Evolutionary conservation across 176 grass and related monocot genomes (phyloP), one percentile per base, ranked within the genome.

Genomic region (Tillandsia leiboldiana): DNA sequence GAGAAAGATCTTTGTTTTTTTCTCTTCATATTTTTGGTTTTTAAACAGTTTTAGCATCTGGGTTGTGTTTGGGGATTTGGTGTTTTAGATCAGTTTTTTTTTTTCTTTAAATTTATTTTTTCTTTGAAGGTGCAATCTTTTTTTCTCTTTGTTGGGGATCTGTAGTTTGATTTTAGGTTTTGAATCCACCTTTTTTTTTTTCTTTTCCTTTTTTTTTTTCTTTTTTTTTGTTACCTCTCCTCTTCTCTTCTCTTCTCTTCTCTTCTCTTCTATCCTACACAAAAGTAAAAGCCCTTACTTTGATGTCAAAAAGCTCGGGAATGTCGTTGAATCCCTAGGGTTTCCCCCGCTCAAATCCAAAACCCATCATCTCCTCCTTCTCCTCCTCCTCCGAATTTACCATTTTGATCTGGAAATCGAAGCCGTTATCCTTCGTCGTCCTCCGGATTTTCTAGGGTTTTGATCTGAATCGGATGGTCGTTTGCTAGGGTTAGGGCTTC

Each of bases 381-480:
- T 51, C 13, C 49, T 61, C 72, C 5, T 51, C 49, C 11, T 64
- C 24, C 27, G 1, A n/a, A 7, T 42, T 42, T 20, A 59, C 13
- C 33, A 65, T 72, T 84, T 88, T 68, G 78, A 29, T 62, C 67
- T 56, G 49, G 63, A 73, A 76, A 51, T 52, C 47, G 51, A 63
- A 14, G n/a, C 64, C 29, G 26, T 78, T 70, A 84, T 84, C 61
- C 67, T 27, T 53, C 59, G 23, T 20, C 15, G 51, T 53, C 51
- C 14, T 67, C 70, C 58, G 66, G 74, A 58, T 71, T 88, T 66
- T 50, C 51, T 65, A 50, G 69, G 20, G 68, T 1, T 68, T 65
- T 15, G 49, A 69, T 54, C 26, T 52, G 27, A 76, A 48, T 82
- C 71, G 67, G 79, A 88, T 92, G 82, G 66, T 76, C 66, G 74